Conservation (phyloP, 805 yeast species). For the Candida methanosorbosa region DNA sequence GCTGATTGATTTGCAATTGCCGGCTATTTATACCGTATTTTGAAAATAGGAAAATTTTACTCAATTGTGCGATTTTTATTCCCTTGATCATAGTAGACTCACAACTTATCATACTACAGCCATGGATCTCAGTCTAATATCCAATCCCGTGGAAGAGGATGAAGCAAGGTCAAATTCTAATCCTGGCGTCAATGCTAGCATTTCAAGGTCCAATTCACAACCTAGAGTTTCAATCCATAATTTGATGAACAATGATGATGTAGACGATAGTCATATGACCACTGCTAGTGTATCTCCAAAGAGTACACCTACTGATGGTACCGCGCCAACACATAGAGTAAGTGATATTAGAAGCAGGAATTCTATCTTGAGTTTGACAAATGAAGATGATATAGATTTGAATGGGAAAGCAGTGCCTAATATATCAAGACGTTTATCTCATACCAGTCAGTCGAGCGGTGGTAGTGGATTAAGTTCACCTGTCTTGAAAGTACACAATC, state of each 20-base stretch:
- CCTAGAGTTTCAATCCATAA: constrained; percentile 23
- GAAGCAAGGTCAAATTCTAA: background rate
- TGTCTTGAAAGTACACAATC: background rate
- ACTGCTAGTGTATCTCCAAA: background rate
- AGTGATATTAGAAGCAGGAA: constrained; percentile 14
- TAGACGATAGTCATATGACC: background rate
- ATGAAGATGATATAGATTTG: constrained; percentile 36
- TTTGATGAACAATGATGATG: constrained; percentile 19
- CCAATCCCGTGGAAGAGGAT: constrained; percentile 16
- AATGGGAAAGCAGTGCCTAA: constrained; percentile 31
- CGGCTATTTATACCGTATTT: no score
- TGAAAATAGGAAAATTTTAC: no score
- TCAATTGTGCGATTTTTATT: no score
- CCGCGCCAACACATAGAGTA: background rate
- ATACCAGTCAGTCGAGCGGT: constrained; percentile 7
- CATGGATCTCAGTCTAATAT: constrained; percentile 23
- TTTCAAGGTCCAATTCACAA: constrained; percentile 12
- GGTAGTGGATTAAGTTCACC: constrained; percentile 4
- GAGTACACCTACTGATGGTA: background rate
- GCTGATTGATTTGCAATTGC: no score
- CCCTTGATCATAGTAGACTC: no score
- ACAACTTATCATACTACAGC: no score
- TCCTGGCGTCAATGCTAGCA: background rate
- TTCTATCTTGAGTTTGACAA: constrained; percentile 29
- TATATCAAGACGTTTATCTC: constrained; percentile 20